Conservation (phyloP, 73 alveolate genomes). For the Paramecium pentaurelia region DNA sequence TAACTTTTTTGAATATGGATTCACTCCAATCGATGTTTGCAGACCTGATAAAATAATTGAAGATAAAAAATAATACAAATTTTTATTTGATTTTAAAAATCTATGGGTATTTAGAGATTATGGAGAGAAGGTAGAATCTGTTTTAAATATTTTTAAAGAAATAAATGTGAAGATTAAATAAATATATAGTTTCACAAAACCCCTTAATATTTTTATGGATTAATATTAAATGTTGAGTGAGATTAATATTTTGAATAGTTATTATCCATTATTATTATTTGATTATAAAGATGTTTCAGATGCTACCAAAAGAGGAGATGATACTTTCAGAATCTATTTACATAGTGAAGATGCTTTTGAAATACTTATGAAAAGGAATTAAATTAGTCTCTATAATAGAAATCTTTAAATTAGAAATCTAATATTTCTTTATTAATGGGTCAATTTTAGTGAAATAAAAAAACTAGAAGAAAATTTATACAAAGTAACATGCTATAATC, state of each 20-base stretch:
- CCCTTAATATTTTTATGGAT: not conserved
- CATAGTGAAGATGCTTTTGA: not conserved
- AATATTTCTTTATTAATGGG: not conserved
- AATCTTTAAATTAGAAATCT: not conserved
- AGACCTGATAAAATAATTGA: not conserved
- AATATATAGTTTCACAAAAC: not conserved
- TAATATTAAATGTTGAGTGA: not conserved
- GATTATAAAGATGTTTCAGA: not conserved
- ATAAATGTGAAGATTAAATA: conserved; percentile 1
- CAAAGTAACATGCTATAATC: not conserved
- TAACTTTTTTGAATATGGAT: not conserved
- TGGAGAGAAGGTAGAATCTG: not conserved
- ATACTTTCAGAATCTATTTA: not conserved
- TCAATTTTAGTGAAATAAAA: not conserved
- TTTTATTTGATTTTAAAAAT: not conserved
- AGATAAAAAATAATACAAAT: not conserved
- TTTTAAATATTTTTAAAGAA: not conserved
- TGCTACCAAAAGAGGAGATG: not conserved
- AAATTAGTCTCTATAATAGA: not conserved
- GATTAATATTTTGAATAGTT: not conserved
- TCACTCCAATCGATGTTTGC: not conserved
- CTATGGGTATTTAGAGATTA: conserved; percentile 28
- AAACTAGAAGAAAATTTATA: not conserved
- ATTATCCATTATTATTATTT: not conserved
- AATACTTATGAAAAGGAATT: not conserved